A percentile compares a stretch with the other conserved stretches of the same genome.
These are phyloP conservation scores for Phytophthora syringae DNA, from an alignment of 352 stramenopile genomes.

Conservation along the genomic window DNA sequence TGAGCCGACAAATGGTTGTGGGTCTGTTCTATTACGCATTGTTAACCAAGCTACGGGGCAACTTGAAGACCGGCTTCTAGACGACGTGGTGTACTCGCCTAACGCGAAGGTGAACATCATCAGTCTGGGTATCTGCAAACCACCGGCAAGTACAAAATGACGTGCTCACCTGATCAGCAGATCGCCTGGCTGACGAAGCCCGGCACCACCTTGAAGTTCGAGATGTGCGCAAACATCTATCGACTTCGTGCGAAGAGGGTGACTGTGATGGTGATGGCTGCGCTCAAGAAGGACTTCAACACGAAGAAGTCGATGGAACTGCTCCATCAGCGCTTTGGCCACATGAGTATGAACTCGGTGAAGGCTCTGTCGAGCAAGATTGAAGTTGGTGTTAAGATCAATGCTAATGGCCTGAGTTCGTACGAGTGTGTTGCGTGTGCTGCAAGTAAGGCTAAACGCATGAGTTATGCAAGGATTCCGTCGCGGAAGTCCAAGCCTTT, in stretches of 20 bases:
- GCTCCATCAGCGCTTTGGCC: conserved; percentile 10
- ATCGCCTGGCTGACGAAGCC: conserved; percentile 14
- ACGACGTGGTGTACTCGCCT: conserved; percentile 16
- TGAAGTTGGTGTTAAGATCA: conserved; percentile 18
- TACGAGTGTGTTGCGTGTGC: conserved; percentile 20
- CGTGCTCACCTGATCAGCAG: conserved; percentile 4
- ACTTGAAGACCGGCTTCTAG: conserved; percentile 11
- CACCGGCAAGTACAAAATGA: conserved; percentile 9
- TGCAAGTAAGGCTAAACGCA: conserved; percentile 9
- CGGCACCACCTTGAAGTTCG: conserved; percentile 5
- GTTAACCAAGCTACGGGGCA: too few relatives aligned
- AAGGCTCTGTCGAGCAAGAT: conserved; percentile 6
- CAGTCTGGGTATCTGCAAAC: conserved; percentile 15
- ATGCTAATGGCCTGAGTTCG: conserved; percentile 9
- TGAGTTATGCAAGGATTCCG: conserved; percentile 8
- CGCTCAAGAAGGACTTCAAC: conserved; percentile 2
- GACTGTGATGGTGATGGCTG: conserved; percentile 12
- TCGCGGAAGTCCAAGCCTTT: neutral
- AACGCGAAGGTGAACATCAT: conserved; percentile 13
- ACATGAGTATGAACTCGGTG: conserved; percentile 11
- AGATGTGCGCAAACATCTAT: conserved; percentile 17
- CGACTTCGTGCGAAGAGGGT: neutral
- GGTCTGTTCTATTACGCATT: conserved; percentile 10
- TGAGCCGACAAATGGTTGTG: conserved; percentile 9
- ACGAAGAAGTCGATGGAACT: conserved; percentile 14